Percentiles rank a stretch among this genome's conserved stretches.
These are phyloP conservation scores for Elsinoe batatas DNA, from an alignment of 2,329 filamentous ascomycete species.

Conservation along the genomic window DNA sequence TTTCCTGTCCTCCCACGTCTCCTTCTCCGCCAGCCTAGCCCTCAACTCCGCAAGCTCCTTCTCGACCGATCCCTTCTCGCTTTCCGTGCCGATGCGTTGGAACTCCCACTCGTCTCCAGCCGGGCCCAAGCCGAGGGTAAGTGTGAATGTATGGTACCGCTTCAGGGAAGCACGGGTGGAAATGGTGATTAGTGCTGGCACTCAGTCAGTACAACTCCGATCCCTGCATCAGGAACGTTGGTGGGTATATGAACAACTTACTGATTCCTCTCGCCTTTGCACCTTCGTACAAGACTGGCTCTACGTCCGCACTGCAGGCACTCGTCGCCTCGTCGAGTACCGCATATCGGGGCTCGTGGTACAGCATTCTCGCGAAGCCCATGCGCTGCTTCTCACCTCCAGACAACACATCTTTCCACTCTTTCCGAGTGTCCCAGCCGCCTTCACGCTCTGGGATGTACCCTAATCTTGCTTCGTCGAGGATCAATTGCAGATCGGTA, in stretches of 20 bases:
- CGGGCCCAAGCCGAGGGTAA: slow-evolving; percentile 72
- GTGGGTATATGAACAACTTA: no score
- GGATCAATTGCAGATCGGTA: slow-evolving; percentile 62
- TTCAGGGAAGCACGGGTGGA: slow-evolving; percentile 90
- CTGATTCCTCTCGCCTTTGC: slow-evolving; percentile 91
- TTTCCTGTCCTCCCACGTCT: slow-evolving; percentile 68
- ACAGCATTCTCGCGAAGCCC: slow-evolving; percentile 79
- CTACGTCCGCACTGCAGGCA: slow-evolving; percentile 87
- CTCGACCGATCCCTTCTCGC: slow-evolving; percentile 88
- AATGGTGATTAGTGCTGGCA: slow-evolving; percentile 89
- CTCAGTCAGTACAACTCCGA: no score
- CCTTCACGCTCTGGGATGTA: slow-evolving; percentile 89
- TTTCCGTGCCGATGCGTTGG: slow-evolving; percentile 84
- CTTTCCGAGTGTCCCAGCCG: slow-evolving; percentile 91
- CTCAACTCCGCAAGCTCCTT: slow-evolving; percentile 78
- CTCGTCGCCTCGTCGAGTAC: slow-evolving; percentile 94
- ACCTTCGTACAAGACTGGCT: slow-evolving; percentile 83
- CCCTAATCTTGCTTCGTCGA: slow-evolving; percentile 76
- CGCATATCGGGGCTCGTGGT: slow-evolving; percentile 89
- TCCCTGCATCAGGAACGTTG: no score
- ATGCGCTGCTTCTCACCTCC: slow-evolving; percentile 96
- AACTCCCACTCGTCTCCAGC: slow-evolving; percentile 84
- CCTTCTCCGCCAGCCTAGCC: slow-evolving; percentile 69
- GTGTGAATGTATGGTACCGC: slow-evolving; percentile 88
- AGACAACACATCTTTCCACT: slow-evolving; percentile 97